Evolutionary conservation across 805 yeast species (phyloP).

Genomic region (Suhomyces sp.): DNA sequence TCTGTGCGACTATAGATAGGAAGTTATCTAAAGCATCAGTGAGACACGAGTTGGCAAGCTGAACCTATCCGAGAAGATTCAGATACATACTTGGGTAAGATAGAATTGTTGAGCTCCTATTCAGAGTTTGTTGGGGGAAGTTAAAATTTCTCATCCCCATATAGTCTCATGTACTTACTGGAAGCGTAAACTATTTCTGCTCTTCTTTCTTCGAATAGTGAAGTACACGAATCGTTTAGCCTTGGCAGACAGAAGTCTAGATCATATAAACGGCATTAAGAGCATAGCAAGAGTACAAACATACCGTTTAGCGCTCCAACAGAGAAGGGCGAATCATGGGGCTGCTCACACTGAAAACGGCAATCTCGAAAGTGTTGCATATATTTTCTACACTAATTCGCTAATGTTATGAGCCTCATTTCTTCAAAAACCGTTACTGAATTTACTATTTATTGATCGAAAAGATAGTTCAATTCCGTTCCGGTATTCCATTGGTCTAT

Average conservation of each 20-base stretch:
- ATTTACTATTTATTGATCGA: neutral
- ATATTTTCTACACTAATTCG: neutral
- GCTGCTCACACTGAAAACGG: neutral
- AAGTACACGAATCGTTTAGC: neutral
- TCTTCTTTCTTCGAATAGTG: neutral
- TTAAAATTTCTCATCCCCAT: neutral
- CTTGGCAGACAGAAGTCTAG: neutral
- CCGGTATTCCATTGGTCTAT: neutral
- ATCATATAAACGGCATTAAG: neutral
- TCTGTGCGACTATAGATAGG: neutral
- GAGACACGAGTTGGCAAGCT: neutral
- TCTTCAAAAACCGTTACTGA: neutral
- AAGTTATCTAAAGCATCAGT: neutral
- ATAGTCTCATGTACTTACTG: neutral
- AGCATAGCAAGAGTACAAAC: neutral
- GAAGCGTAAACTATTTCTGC: neutral
- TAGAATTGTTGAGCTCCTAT: neutral
- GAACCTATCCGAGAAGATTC: neutral
- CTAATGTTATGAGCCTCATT: neutral
- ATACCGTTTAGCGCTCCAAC: neutral
- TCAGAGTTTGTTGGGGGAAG: neutral
- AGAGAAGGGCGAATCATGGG: neutral
- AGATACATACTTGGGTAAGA: neutral
- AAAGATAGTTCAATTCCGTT: neutral
- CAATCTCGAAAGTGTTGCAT: neutral